Percentiles rank a stretch among this genome's conserved stretches.
phyloP scores from a whole-genome alignment of 1,284 basidiomycete genomes.

The Microbotryum intermedium region DNA sequence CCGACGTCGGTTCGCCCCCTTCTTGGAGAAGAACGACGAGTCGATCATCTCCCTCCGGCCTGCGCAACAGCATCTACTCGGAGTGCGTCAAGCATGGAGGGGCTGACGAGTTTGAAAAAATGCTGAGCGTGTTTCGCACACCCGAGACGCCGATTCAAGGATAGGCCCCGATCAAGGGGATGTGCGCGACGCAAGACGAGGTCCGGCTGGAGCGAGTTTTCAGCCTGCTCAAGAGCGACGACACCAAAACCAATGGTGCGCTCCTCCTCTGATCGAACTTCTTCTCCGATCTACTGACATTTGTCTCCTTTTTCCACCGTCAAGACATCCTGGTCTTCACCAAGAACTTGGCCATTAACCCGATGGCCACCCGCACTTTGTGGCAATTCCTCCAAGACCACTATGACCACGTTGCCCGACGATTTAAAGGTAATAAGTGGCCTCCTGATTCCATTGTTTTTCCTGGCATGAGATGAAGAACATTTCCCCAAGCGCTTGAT shows the following conservation, averaged over 20 bases:
- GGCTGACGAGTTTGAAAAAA: constrained; percentile 8
- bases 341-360: no score
- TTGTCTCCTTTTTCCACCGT: not conserved
- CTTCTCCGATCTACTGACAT: no score
- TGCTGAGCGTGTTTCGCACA: constrained; percentile 57
- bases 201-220: constrained; percentile 38
- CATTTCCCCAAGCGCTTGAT: not conserved
- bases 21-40: constrained; percentile 66
- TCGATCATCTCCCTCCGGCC: constrained; percentile 63
- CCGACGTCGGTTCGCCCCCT: constrained; percentile 61
- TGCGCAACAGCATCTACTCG: constrained; percentile 52
- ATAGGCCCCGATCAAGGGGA: constrained; percentile 39
- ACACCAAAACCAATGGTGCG: constrained; percentile 31
- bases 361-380: no score
- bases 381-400: no score
- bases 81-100: constrained; percentile 1
- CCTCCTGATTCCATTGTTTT: no score
- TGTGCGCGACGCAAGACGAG: constrained; percentile 34
- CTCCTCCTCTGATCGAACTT: no score
- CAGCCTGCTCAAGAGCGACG: constrained; percentile 36
- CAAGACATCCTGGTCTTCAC: no score
- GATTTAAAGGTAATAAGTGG: no score
- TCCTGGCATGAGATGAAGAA: no score
- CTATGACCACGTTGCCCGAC: no score
- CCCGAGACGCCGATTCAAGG: constrained; percentile 50